Conservation (phyloP, 2,329 filamentous ascomycete species). For the Aspergillus fischeri region DNA sequence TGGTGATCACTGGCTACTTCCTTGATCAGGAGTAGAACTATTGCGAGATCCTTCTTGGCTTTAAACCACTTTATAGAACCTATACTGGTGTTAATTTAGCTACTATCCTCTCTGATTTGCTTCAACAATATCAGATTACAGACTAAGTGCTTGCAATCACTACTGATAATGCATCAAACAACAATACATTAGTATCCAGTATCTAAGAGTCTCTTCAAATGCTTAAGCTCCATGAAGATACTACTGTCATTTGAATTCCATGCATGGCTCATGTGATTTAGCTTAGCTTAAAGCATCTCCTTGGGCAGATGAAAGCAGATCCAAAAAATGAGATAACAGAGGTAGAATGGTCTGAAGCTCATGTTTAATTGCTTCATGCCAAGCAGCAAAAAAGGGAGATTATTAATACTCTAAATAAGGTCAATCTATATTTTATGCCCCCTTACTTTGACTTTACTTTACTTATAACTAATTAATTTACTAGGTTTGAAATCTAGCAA, state of each 20-base stretch:
- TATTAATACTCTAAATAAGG: no score
- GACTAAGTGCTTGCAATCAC: neutral
- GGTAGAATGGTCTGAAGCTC: no score
- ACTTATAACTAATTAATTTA: no score
- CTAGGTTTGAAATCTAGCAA: no score
- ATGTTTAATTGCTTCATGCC: no score
- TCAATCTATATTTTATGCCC: no score
- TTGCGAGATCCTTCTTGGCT: constrained; percentile 1
- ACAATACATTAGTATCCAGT: neutral
- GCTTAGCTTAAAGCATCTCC: constrained; percentile 7
- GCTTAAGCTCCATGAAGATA: constrained; percentile 2
- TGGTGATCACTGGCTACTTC: constrained; percentile 1
- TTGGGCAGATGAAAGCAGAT: constrained; percentile 4
- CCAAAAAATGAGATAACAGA: constrained; percentile 1
- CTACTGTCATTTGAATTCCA: neutral
- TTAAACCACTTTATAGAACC: constrained; percentile 1
- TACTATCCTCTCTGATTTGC: neutral
- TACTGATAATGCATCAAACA: neutral
- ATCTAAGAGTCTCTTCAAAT: neutral
- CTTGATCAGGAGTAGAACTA: neutral
- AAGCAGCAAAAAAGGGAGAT: no score
- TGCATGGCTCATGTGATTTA: constrained; percentile 4
- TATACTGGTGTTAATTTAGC: neutral
- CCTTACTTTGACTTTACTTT: no score
- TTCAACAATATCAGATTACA: neutral